Base-by-base conservation (phyloP, 2,329 filamentous ascomycete species). In the Colletotrichum zoysiae region DNA sequence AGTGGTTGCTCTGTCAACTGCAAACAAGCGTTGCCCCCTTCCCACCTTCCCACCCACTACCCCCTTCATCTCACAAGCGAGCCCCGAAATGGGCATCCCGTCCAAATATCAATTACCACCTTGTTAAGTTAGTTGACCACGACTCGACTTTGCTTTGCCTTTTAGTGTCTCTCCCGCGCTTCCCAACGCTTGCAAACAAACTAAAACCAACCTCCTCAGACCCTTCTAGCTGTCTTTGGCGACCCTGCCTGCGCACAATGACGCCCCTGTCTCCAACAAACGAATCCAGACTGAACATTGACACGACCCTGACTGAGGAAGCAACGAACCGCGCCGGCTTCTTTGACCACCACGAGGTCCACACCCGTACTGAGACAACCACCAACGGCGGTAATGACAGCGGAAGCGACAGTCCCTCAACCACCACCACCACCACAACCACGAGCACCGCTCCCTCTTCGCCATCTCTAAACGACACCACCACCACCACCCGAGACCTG, bases 201-300 rank as follows among this genome's bases (percentile, higher is more conserved):
- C n/a, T n/a, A n/a, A n/a, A n/a, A n/a, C n/a, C n/a, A 38, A 64
- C 20, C 66, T 5, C 62, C 51, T 4, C 9, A 23, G 42, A 58
- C 23, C 55, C 33, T 50, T 46, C 26, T 26, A 64, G 40, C 46
- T 56, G 30, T 56, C 20, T 48, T 56, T 62, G 67, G 67, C 51
- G 66, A 56, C 50, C 38, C 51, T 46, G 61, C 38, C 51, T 46
- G 60, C 66, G 62, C 71, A 76, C 56, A 69, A 84, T 83, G 82
- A 79, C 80, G 76, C 83, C 84, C 61, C 77, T 85, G 71, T 82
- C 81, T 74, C 82, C 81, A 68, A 78, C 79, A 59, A 78, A 77
- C 57, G 81, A 79, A 76, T 78, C 80, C 68, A 78, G 78, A 67
- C 78, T 85, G 66, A 84, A 85, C 75, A 74, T 78, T 56, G 50